phyloP scores from a whole-genome alignment of 2,329 filamentous ascomycete genomes.

The Fusarium solani-melongenae region DNA sequence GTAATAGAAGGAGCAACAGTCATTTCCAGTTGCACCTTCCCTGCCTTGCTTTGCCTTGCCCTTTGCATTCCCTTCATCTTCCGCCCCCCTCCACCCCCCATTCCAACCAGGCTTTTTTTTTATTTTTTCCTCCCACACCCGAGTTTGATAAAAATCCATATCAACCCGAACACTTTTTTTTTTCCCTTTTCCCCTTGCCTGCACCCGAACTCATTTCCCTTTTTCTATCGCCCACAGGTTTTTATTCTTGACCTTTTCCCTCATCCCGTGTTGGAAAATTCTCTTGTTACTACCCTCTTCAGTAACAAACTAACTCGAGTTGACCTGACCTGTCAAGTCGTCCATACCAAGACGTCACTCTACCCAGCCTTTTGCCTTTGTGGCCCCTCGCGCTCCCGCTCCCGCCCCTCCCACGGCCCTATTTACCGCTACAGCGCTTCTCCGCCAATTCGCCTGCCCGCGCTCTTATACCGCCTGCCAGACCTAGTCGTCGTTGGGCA shows the following conservation, averaged over 20 bases:
- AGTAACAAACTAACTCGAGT: constrained; percentile 17
- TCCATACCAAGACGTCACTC: constrained; percentile 29
- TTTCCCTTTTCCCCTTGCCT: constrained; percentile 30
- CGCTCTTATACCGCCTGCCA: constrained; percentile 41
- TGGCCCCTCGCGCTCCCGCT: constrained; percentile 41
- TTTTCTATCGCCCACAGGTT: constrained; percentile 38
- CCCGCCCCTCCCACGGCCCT: constrained; percentile 34
- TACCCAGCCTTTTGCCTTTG: constrained; percentile 23
- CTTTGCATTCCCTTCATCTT: constrained; percentile 20
- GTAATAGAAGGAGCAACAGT: constrained; percentile 18
- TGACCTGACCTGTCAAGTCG: constrained; percentile 14
- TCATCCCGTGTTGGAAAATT: constrained; percentile 20
- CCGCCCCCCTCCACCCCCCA: constrained; percentile 34
- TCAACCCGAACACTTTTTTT: constrained; percentile 45
- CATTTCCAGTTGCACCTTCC: constrained; percentile 28
- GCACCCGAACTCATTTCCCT: constrained; percentile 37
- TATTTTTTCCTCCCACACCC: constrained; percentile 44
- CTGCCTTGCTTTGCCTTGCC: constrained; percentile 33
- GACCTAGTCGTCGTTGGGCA: constrained; percentile 45
- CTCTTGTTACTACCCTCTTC: constrained; percentile 15
- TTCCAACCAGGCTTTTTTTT: constrained; percentile 39
- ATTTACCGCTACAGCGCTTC: constrained; percentile 28
- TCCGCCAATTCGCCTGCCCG: constrained; percentile 37
- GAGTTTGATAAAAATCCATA: constrained; percentile 45
- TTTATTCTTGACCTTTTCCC: constrained; percentile 26